Percentiles rank a stretch among this genome's conserved stretches.
Conservation (phyloP, 331 rosid species). For the Malus hybrid region DNA sequence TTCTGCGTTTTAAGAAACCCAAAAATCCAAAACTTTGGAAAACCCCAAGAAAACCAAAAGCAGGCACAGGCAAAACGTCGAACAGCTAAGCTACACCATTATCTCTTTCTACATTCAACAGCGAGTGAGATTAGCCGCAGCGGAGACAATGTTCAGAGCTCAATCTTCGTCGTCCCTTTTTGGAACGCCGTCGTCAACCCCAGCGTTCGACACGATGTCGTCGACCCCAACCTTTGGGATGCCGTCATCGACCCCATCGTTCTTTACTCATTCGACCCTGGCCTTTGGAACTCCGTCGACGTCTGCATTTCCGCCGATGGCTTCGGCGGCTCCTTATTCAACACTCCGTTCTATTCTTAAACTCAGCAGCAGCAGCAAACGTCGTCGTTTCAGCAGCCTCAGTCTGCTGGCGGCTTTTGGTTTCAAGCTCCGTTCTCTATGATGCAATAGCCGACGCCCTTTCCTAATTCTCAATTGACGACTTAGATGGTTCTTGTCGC, state of each 20-base stretch:
- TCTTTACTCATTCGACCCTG: slow-evolving; percentile 39
- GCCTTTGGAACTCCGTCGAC: slow-evolving; percentile 59
- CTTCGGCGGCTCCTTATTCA: slow-evolving; percentile 23
- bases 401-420: slow-evolving; percentile 31
- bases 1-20: too few species aligned
- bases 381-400: slow-evolving; percentile 30
- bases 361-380: slow-evolving; percentile 36
- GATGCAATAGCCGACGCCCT: slow-evolving; percentile 26
- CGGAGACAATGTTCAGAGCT: slow-evolving; percentile 48
- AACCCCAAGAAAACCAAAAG: background rate
- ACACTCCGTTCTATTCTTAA: slow-evolving; percentile 39
- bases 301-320: slow-evolving; percentile 48
- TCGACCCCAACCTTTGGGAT: slow-evolving; percentile 34
- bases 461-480: slow-evolving; percentile 60
- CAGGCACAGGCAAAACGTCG: background rate
- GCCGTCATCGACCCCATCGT: slow-evolving; percentile 34
- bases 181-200: slow-evolving; percentile 11
- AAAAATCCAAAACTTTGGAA: too few species aligned
- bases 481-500: slow-evolving; percentile 97
- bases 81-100: background rate
- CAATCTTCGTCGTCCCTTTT: slow-evolving; percentile 18
- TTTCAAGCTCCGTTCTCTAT: slow-evolving; percentile 30
- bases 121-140: background rate
- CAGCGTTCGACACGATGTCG: slow-evolving; percentile 23
- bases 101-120: background rate